Conservation (phyloP, 306 rosid genomes). For the Mucuna pruriens region DNA sequence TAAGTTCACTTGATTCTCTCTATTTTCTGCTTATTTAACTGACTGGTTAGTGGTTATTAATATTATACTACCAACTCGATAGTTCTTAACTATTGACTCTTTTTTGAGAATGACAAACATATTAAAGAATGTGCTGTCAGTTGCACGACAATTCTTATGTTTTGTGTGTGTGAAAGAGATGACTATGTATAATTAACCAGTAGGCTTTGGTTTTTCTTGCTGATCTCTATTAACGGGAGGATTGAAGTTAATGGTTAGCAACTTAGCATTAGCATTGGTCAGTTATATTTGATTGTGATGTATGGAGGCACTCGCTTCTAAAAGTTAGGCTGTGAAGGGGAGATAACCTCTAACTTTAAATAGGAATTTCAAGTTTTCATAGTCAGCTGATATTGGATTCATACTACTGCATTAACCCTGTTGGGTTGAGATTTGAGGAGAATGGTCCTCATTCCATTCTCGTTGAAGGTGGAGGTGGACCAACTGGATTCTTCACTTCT, state of each 20-base stretch:
- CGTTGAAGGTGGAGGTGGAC: no score
- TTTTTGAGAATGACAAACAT: neutral
- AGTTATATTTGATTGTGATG: neutral
- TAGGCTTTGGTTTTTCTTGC: no score
- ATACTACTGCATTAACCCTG: no score
- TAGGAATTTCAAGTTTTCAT: no score
- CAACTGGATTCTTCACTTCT: no score
- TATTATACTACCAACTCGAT: neutral
- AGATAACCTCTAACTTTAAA: no score
- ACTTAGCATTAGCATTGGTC: neutral
- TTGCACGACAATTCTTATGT: neutral
- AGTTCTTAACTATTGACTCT: neutral
- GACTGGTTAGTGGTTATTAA: neutral
- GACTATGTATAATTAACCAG: no score
- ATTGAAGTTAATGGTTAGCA: neutral
- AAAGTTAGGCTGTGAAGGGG: no score
- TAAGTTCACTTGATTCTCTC: conserved; percentile 47
- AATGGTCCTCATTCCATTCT: neutral
- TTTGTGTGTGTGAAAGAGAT: no score
- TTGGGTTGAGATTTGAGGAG: neutral
- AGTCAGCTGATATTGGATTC: no score
- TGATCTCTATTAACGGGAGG: neutral
- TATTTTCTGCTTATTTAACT: neutral
- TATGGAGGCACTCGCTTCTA: neutral
- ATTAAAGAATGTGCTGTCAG: neutral